Percentiles rank a stretch among this genome's conserved stretches.
phyloP scores from a whole-genome alignment of 345 rosid genomes.

The Orychophragmus violaceus region DNA sequence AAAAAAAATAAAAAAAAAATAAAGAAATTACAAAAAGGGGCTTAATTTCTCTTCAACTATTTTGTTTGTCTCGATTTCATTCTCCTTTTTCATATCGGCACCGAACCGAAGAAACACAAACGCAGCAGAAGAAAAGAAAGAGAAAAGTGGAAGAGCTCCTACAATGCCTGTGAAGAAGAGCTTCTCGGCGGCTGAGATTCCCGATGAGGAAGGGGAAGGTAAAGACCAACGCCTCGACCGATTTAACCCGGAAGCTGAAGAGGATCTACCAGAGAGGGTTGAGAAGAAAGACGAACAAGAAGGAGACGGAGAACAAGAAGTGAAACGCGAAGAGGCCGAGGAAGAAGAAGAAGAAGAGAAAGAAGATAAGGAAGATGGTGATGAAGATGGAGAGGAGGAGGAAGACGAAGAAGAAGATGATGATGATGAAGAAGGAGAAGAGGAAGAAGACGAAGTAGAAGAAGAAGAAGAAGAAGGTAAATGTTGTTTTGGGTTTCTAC shows the following conservation, averaged over 20 bases:
- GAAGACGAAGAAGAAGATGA: neutral
- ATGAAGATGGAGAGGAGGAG: constrained; percentile 21
- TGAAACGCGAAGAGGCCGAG: constrained; percentile 9
- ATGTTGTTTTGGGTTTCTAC: constrained; percentile 15
- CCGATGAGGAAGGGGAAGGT: constrained; percentile 27
- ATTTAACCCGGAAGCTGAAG: constrained; percentile 15
- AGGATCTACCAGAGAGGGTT: constrained; percentile 8
- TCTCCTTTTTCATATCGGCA: constrained; percentile 19
- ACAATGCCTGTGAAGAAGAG: constrained; percentile 72
- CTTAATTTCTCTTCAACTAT: neutral
- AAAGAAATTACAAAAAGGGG: neutral
- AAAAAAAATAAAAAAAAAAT: neutral
- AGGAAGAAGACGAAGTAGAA: neutral
- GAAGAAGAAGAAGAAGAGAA: neutral
- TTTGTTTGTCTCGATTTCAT: constrained; percentile 15
- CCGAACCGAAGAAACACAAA: constrained; percentile 19
- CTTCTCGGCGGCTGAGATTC: constrained; percentile 41
- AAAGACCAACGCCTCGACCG: constrained; percentile 21
- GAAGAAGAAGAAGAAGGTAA: constrained; percentile 8
- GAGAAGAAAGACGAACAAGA: neutral
- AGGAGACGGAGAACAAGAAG: constrained; percentile 20
- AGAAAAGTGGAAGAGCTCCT: neutral
- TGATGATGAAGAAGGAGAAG: constrained; percentile 17
- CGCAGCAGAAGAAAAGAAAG: neutral
- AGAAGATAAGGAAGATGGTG: constrained; percentile 17